Base-by-base conservation (phyloP, 1,284 basidiomycete species). In the Fomitopsis palustris region DNA sequence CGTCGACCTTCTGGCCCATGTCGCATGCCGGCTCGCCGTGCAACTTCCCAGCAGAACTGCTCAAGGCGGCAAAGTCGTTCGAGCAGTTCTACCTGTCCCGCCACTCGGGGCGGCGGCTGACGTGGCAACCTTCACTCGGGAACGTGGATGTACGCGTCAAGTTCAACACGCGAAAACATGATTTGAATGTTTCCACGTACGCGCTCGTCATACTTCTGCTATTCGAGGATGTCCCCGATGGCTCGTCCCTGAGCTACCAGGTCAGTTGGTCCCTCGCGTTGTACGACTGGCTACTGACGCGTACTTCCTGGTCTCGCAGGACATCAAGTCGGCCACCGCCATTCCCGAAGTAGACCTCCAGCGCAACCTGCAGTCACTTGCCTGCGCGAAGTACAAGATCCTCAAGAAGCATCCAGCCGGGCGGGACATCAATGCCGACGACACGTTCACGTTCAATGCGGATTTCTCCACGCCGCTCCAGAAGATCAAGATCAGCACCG, bases 361-460 rank as follows among this genome's bases (percentile, higher is more conserved):
- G 70, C 88, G 97, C 10, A 93, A 96, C 62, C 81, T 99, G 9
- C 97, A 99, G 72, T 96, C 95, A 0, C 82, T 99, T 12, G 96
- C 97, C 1, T 99, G 96, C 70, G 95, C 92, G n/a, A 99, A 97
- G 74, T 96, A 85, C 79, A 95, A 96, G 69, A 82, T 99, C 37
- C 75, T 99, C 60, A 92, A 87, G 71, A 99, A 99, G 71, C 88
- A 90, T 64, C 97, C 97, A 1, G 86, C 91, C 53, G 86, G 93
- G 3, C 84, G 95, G 38, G 95, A 98, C 39, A 81, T 99, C 45
- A 77, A 85, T 57, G 67, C 78, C 0, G 78, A 77, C 16, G 97
- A 99, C 71, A 80, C 82, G 0, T 99, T 99, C 74, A 87, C 89
- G 1, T 99, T 98, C 81, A 98, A 99, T 67, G 70, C 76, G 16